phyloP scores from a whole-genome alignment of 306 rosid species.

The Quillaja saponaria region DNA sequence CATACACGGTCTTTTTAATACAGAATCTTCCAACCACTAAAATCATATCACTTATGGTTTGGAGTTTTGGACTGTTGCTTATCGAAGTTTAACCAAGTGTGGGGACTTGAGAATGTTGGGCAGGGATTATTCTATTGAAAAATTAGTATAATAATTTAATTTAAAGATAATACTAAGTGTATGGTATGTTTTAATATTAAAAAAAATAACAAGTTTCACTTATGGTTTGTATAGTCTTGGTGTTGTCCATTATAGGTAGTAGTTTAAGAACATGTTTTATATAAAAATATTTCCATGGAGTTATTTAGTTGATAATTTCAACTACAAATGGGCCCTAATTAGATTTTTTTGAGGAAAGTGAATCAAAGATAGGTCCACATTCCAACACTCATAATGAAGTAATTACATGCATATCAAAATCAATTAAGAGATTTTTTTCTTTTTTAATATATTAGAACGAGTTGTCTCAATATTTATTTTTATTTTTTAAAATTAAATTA shows the following conservation, averaged over 20 bases:
- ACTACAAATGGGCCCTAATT: slow-evolving; percentile 20
- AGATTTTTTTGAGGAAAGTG: slow-evolving; percentile 21
- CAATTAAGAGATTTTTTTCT: slow-evolving; percentile 15
- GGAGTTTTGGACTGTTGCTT: slow-evolving; percentile 42
- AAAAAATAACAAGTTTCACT: no score
- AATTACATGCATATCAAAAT: not conserved
- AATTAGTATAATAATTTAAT: slow-evolving; percentile 10
- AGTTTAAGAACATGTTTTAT: slow-evolving; percentile 24
- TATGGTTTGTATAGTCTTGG: slow-evolving; percentile 29
- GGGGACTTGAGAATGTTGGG: slow-evolving; percentile 49
- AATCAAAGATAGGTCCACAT: slow-evolving; percentile 31
- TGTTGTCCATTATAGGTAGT: slow-evolving; percentile 36
- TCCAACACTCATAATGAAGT: slow-evolving; percentile 15
- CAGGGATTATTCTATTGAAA: slow-evolving; percentile 24
- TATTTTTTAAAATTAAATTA: no score
- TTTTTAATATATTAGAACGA: no score
- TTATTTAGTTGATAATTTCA: slow-evolving; percentile 13
- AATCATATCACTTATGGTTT: slow-evolving; percentile 27
- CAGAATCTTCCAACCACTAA: slow-evolving; percentile 38
- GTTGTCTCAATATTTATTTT: no score
- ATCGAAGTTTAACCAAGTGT: slow-evolving; percentile 47
- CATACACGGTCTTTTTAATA: slow-evolving; percentile 40
- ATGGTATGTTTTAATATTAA: no score
- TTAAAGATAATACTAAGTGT: no score
- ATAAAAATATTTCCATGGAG: slow-evolving; percentile 21